Conservation (phyloP, 1,284 basidiomycete genomes). For the Apiotrichum veenhuisii region DNA sequence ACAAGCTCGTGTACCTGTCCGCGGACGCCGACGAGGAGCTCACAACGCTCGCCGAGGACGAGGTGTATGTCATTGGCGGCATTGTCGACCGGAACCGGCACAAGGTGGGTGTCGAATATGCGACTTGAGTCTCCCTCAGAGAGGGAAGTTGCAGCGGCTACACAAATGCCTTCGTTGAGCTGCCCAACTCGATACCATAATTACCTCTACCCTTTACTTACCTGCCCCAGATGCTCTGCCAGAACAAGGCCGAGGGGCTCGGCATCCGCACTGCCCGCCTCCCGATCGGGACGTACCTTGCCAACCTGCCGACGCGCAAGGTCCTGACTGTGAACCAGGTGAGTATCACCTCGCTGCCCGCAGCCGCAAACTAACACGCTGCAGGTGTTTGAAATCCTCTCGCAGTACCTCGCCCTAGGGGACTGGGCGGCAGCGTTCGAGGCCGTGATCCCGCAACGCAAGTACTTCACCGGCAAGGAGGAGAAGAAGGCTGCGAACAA, state of each 20-base stretch:
- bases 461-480: conserved; percentile 55
- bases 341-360: conserved; percentile 8
- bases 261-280: conserved; percentile 81
- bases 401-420: conserved; percentile 77
- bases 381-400: conserved; percentile 79
- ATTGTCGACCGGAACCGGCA: conserved; percentile 95
- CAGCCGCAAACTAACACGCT: not conserved
- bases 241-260: conserved; percentile 73
- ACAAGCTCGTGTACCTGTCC: conserved; percentile 82
- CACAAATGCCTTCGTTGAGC: too few relatives aligned
- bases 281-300: conserved; percentile 84
- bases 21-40: conserved; percentile 89
- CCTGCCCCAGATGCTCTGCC: conserved; percentile 69
- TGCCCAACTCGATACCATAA: too few relatives aligned
- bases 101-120: conserved; percentile 76
- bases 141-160: too few relatives aligned
- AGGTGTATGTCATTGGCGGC: conserved; percentile 93
- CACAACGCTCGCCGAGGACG: conserved; percentile 69
- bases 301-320: conserved; percentile 79
- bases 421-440: conserved; percentile 81
- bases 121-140: too few relatives aligned
- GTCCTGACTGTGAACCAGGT: conserved; percentile 96
- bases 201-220: too few relatives aligned
- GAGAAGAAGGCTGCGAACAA: conserved; percentile 18
- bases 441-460: conserved; percentile 81